These are phyloP conservation scores for Galerina marginata DNA, from an alignment of 768 basidiomycete species.

Conservation along the genomic window DNA sequence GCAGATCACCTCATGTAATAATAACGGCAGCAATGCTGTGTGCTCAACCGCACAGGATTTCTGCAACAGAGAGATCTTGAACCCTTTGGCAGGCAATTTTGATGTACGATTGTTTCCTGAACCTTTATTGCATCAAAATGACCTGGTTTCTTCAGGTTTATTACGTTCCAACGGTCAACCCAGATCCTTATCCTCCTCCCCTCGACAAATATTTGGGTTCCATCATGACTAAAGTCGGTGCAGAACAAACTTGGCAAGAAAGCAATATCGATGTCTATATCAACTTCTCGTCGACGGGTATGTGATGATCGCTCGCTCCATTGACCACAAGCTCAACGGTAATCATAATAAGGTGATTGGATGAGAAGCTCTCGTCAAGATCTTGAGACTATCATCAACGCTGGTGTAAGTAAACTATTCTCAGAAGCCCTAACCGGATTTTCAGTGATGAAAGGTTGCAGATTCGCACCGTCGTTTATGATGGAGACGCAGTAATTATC, in stretches of 20 bases:
- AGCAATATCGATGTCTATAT: slow-evolving; percentile 45
- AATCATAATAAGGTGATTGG: slow-evolving; percentile 52
- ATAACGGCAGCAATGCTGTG: slow-evolving; percentile 48
- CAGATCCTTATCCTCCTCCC: slow-evolving; percentile 54
- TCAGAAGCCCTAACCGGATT: neutral
- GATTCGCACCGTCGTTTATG: slow-evolving; percentile 55
- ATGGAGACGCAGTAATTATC: slow-evolving; percentile 55
- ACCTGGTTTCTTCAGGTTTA: slow-evolving; percentile 34
- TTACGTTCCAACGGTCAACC: slow-evolving; percentile 47
- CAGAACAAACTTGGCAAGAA: slow-evolving; percentile 45
- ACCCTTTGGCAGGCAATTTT: slow-evolving; percentile 56
- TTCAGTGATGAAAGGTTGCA: slow-evolving; percentile 7
- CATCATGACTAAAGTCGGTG: slow-evolving; percentile 43
- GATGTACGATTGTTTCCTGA: slow-evolving; percentile 40
- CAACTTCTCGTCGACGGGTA: slow-evolving; percentile 25
- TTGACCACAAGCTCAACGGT: neutral
- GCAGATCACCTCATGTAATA: slow-evolving; percentile 59
- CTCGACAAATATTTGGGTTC: slow-evolving; percentile 37
- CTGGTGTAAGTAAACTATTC: slow-evolving; percentile 42
- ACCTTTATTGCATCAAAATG: too few species aligned
- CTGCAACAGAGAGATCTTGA: slow-evolving; percentile 63
- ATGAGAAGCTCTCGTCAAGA: slow-evolving; percentile 55
- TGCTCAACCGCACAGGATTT: slow-evolving; percentile 62
- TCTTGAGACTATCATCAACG: slow-evolving; percentile 62
- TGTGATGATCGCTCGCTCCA: neutral